Evolutionary conservation across 768 basidiomycete species (phyloP).

Genomic region (Mycena epipterygia): DNA sequence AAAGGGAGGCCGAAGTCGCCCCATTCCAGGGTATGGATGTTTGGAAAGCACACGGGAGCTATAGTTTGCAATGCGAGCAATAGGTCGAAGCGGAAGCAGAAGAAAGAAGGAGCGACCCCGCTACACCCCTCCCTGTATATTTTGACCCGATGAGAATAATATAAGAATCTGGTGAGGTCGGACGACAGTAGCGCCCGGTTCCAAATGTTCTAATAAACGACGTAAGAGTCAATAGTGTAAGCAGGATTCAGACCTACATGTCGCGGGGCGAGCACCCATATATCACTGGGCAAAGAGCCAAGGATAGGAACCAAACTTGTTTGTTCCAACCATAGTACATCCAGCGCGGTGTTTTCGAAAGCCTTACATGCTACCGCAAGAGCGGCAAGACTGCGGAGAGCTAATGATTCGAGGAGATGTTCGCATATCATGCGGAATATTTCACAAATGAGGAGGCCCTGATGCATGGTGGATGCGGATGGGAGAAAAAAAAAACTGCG

Average conservation of each 20-base stretch:
- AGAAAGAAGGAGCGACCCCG: too few relatives aligned
- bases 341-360: not conserved
- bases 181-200: not conserved
- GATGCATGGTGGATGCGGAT: conserved; percentile 6
- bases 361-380: not conserved
- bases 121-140: not conserved
- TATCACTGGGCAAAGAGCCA: not conserved
- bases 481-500: too few relatives aligned
- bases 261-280: not conserved
- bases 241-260: too few relatives aligned
- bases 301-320: not conserved
- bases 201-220: too few relatives aligned
- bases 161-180: not conserved
- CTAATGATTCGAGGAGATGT: not conserved
- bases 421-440: not conserved
- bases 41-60: not conserved
- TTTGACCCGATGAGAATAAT: not conserved
- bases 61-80: too few relatives aligned
- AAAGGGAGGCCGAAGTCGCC: not conserved
- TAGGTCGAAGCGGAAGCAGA: too few relatives aligned
- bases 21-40: not conserved
- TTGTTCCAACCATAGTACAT: not conserved
- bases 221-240: too few relatives aligned
- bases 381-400: not conserved
- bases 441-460: not conserved